Conservation (phyloP, 108 stramenopile genomes). For the Schizochytrium sp. region DNA sequence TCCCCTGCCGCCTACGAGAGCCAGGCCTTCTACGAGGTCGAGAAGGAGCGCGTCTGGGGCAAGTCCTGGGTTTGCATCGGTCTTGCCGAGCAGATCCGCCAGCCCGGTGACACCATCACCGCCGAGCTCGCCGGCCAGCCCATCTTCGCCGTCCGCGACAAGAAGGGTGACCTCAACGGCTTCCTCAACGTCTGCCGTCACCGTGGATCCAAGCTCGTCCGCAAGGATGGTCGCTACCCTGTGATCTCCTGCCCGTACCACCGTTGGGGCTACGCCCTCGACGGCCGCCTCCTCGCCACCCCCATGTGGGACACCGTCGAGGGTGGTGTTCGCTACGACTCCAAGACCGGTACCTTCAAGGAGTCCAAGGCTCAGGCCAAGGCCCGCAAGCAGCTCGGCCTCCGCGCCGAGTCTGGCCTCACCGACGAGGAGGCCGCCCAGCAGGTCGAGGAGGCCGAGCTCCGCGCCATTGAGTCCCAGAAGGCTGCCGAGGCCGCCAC, state of each 20-base stretch:
- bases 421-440: slow-evolving; percentile 29
- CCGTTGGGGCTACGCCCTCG: slow-evolving; percentile 59
- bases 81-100: slow-evolving; percentile 41
- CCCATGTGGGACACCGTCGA: slow-evolving; percentile 60
- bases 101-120: slow-evolving; percentile 60
- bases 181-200: slow-evolving; percentile 57
- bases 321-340: slow-evolving; percentile 53
- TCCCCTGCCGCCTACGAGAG: slow-evolving; percentile 21
- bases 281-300: slow-evolving; percentile 59
- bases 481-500: slow-evolving; percentile 5
- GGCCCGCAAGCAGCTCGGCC: neutral
- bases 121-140: slow-evolving; percentile 59
- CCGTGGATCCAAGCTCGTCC: slow-evolving; percentile 59
- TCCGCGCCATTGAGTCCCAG: neutral
- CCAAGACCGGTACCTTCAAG: slow-evolving; percentile 57
- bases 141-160: slow-evolving; percentile 60
- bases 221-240: slow-evolving; percentile 55
- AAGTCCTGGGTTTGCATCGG: slow-evolving; percentile 61
- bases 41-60: slow-evolving; percentile 60
- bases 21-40: slow-evolving; percentile 51
- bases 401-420: neutral
- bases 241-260: slow-evolving; percentile 59
- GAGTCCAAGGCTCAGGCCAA: slow-evolving; percentile 48
- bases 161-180: slow-evolving; percentile 27
- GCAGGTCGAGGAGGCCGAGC: slow-evolving; percentile 30